These are phyloP conservation scores for Centrapalus pauciflorus DNA, from an alignment of 129 eudicot species.

Conservation along the genomic window DNA sequence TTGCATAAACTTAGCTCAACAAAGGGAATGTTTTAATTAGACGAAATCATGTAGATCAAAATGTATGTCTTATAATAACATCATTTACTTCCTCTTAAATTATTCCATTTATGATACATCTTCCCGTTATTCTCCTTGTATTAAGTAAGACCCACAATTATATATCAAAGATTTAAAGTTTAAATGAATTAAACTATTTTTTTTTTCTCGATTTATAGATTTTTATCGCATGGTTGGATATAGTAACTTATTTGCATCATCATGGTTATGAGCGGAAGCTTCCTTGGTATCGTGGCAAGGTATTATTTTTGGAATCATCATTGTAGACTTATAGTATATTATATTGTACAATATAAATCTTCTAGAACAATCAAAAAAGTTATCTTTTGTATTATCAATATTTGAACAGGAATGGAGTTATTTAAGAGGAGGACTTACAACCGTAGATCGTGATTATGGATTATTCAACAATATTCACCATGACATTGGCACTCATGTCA, in stretches of 20 bases:
- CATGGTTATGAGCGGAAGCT: slow-evolving; percentile 73
- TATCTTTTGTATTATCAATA: neutral
- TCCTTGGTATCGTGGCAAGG: slow-evolving; percentile 94
- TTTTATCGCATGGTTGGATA: slow-evolving; percentile 63
- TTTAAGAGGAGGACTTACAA: slow-evolving; percentile 75
- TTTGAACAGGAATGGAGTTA: slow-evolving; percentile 67
- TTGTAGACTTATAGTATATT: no score
- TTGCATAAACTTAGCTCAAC: no score
- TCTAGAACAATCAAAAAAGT: neutral
- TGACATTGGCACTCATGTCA: slow-evolving; percentile 85
- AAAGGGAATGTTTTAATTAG: neutral
- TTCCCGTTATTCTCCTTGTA: neutral
- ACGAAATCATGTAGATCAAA: neutral
- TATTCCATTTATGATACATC: neutral
- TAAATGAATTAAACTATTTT: no score
- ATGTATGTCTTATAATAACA: neutral
- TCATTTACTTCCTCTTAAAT: no score
- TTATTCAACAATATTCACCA: slow-evolving; percentile 68
- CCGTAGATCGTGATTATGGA: slow-evolving; percentile 80
- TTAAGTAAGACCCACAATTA: neutral
- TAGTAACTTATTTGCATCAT: slow-evolving; percentile 73
- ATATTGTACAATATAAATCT: neutral
- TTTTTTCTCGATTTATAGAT: slow-evolving; percentile 23
- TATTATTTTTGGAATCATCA: slow-evolving; percentile 1
- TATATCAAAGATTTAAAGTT: neutral